A percentile compares a stretch with the other conserved stretches of the same genome.
Conservation (phyloP, 768 basidiomycete genomes). For the Russula olivacea region DNA sequence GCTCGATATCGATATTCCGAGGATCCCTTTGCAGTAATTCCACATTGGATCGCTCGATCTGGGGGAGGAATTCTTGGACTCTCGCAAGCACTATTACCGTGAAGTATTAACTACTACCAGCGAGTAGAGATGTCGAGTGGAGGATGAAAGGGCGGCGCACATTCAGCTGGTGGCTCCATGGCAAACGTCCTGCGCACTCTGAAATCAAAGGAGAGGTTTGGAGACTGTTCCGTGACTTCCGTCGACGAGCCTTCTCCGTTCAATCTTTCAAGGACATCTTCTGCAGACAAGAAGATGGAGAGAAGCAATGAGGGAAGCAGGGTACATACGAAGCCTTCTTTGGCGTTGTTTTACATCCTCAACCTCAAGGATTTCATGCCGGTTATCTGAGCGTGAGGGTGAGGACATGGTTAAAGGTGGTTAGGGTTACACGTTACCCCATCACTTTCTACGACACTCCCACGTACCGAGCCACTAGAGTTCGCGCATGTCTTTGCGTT, state of each 20-base stretch:
- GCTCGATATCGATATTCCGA: conserved; percentile 63
- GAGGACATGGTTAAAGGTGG: background rate
- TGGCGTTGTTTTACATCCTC: conserved; percentile 21
- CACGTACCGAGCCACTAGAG: no score
- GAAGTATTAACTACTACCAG: no score
- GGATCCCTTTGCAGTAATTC: conserved; percentile 46
- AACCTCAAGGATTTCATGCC: conserved; percentile 10
- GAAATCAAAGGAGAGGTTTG: conserved; percentile 25
- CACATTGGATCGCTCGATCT: conserved; percentile 59
- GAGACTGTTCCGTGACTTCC: background rate
- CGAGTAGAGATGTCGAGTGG: background rate
- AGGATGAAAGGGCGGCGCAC: conserved; percentile 10
- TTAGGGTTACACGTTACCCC: no score
- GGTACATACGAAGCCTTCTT: conserved; percentile 25
- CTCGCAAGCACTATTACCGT: conserved; percentile 52
- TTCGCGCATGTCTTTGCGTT: no score
- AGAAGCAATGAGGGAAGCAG: background rate
- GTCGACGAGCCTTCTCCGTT: conserved; percentile 13
- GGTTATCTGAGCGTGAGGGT: background rate
- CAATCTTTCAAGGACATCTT: conserved; percentile 24
- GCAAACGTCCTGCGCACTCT: conserved; percentile 26
- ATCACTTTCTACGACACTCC: no score
- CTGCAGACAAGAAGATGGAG: conserved; percentile 4
- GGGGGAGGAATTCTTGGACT: conserved; percentile 61
- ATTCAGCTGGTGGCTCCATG: conserved; percentile 25